phyloP scores from a whole-genome alignment of 2,329 filamentous ascomycete species.

The Coniochaeta pulveracea region DNA sequence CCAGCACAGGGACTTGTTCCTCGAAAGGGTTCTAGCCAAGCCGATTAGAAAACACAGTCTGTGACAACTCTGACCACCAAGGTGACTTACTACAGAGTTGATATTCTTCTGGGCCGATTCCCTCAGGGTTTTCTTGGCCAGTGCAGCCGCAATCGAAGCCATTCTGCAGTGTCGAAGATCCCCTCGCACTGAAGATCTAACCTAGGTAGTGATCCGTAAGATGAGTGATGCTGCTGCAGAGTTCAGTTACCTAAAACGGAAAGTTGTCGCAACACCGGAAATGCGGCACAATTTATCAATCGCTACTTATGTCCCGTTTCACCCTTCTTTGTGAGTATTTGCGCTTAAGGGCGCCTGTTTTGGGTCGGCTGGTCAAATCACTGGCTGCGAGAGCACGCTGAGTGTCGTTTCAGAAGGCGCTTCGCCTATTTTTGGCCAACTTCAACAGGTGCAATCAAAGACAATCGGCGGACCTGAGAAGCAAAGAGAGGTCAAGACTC shows the following conservation, averaged over 20 bases:
- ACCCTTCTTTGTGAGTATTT: slow-evolving; percentile 1
- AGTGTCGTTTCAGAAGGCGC: slow-evolving; percentile 5
- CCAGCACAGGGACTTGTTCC: slow-evolving; percentile 66
- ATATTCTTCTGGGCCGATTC: slow-evolving; percentile 10
- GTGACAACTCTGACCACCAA: background rate
- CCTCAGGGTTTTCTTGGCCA: slow-evolving; percentile 11
- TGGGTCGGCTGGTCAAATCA: background rate
- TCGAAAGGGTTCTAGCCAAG: slow-evolving; percentile 73
- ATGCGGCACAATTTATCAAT: background rate
- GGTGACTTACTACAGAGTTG: slow-evolving; percentile 11
- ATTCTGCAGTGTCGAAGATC: too few species aligned
- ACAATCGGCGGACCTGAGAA: too few species aligned
- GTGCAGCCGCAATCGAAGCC: slow-evolving; percentile 5
- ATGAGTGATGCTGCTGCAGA: too few species aligned
- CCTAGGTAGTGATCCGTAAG: too few species aligned
- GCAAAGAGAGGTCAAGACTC: too few species aligned
- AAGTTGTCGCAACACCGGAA: too few species aligned
- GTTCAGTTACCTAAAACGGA: too few species aligned
- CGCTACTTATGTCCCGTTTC: background rate
- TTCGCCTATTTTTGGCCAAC: slow-evolving; percentile 1
- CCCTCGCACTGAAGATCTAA: too few species aligned
- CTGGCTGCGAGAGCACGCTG: slow-evolving; percentile 3
- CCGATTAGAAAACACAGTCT: slow-evolving; percentile 3
- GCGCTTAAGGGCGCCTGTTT: slow-evolving; percentile 1
- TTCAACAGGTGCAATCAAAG: too few species aligned